Percentiles rank a stretch among this genome's conserved stretches.
Conservation (phyloP, 2,329 filamentous ascomycete species). For the Daldinia sp. region DNA sequence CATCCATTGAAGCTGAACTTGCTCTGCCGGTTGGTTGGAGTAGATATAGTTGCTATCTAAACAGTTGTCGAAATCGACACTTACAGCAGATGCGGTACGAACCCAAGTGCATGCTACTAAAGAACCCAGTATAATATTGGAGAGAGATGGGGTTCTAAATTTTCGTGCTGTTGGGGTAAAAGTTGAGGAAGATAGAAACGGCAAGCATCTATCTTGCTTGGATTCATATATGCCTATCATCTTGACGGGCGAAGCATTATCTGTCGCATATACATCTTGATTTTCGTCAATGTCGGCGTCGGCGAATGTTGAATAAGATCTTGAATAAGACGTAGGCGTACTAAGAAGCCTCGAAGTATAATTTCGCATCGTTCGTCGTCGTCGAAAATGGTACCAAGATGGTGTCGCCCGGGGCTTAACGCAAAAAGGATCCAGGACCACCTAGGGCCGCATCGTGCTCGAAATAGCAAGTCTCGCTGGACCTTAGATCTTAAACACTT, state of each 20-base stretch:
- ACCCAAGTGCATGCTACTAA: conserved; percentile 50
- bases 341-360: conserved; percentile 26
- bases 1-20: conserved; percentile 77
- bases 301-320: conserved; percentile 20
- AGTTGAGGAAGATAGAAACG: background rate
- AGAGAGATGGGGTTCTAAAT: conserved; percentile 11
- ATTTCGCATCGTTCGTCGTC: conserved; percentile 44
- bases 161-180: conserved; percentile 5
- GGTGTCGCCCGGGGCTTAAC: conserved; percentile 36
- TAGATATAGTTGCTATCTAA: conserved; percentile 68
- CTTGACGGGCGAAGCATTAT: conserved; percentile 24
- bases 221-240: conserved; percentile 22
- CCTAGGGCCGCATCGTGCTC: conserved; percentile 44
- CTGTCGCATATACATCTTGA: conserved; percentile 30
- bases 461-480: conserved; percentile 32
- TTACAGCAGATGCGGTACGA: conserved; percentile 65
- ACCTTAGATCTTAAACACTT: no score
- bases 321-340: conserved; percentile 18
- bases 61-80: conserved; percentile 86
- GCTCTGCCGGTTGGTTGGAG: conserved; percentile 49
- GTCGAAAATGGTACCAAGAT: conserved; percentile 27
- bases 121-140: conserved; percentile 37
- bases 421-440: conserved; percentile 29
- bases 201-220: conserved; percentile 6
- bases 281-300: conserved; percentile 21